These are phyloP conservation scores for Pyrus pyrifolia DNA, from an alignment of 306 rosid genomes.

Conservation along the genomic window DNA sequence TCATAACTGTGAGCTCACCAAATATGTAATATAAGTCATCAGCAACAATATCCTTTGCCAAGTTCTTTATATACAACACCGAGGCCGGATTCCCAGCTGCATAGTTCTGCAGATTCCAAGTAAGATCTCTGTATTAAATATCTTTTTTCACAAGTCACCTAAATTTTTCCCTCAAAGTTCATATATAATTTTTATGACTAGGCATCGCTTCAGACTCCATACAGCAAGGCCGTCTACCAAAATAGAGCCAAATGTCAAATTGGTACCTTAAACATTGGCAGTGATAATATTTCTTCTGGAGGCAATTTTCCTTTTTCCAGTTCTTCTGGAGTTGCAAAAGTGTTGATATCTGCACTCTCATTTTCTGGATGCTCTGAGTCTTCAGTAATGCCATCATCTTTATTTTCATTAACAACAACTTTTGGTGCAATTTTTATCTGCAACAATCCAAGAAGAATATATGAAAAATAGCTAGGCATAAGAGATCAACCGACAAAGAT, in stretches of 20 bases:
- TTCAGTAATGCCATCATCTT: slow-evolving; percentile 29
- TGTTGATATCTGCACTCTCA: slow-evolving; percentile 38
- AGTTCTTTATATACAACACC: slow-evolving; percentile 86
- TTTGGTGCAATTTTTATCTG: slow-evolving; percentile 76
- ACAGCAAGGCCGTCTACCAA: neutral
- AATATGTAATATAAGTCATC: slow-evolving; percentile 79
- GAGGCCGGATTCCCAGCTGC: slow-evolving; percentile 76
- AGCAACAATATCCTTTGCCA: slow-evolving; percentile 75
- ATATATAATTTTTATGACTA: too few species aligned
- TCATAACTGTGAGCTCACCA: slow-evolving; percentile 49
- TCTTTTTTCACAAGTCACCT: neutral
- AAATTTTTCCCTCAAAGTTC: neutral
- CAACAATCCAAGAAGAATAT: slow-evolving; percentile 21
- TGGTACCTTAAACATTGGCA: slow-evolving; percentile 91
- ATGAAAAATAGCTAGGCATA: slow-evolving; percentile 1
- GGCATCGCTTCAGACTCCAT: too few species aligned
- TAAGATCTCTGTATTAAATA: slow-evolving; percentile 6
- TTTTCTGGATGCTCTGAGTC: slow-evolving; percentile 51
- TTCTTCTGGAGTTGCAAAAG: slow-evolving; percentile 62
- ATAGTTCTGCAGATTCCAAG: slow-evolving; percentile 67
- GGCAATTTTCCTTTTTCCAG: slow-evolving; percentile 70
- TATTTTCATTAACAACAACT: slow-evolving; percentile 37
- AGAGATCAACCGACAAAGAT: neutral
- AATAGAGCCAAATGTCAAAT: slow-evolving; percentile 2
- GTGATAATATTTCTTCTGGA: slow-evolving; percentile 82